Evolutionary conservation across 768 basidiomycete species (phyloP), one percentile per base, ranked within the genome.

Genomic region (Lactarius tabidus): DNA sequence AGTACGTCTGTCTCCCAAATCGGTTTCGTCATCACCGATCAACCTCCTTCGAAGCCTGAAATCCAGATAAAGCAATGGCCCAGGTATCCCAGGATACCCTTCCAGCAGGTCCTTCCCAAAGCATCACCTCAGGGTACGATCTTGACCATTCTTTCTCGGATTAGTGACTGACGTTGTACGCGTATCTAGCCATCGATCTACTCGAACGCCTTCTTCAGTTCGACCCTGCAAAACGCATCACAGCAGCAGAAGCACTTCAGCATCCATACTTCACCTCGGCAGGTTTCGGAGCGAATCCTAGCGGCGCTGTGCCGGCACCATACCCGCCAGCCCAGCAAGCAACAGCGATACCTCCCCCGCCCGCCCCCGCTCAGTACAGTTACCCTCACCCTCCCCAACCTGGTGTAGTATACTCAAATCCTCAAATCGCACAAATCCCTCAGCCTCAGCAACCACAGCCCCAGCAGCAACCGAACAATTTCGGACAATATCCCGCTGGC

Each of bases 171-270:
- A 57, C 6, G 8, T 39, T 17, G 57, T 65, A n/a, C 65, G 62
- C 54, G 57, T 31, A 63, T 35, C 35, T 69, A 81, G 96, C 96
- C 28, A 84, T 98, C 73, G 94, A 98, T 76, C 84, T 98, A 2
- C 87, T 99, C 52, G 97, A 98, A 75, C 87, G 89, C 56, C 85
- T 98, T 52, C 85, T 99, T 55, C 95, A 98, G 72, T 99, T 98
- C 72, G 97, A 98, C 73, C 97, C 97, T 2, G 82, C 88, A 33
- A 90, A 93, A 71, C 89, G 97, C 60, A 86, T 95, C 54, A 91
- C 93, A 15, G 96, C 96, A 29, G 87, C 88, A 12, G 91, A 98
- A 53, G 95, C 96, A 0, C 84, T 98, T 62, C 85, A 83, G 9
- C 97, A 99, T 71, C 91, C 93, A 0, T 98, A 98, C 76, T 97